Evolutionary conservation across 441 rosid species (phyloP).

Genomic region (Gossypium aridum): DNA sequence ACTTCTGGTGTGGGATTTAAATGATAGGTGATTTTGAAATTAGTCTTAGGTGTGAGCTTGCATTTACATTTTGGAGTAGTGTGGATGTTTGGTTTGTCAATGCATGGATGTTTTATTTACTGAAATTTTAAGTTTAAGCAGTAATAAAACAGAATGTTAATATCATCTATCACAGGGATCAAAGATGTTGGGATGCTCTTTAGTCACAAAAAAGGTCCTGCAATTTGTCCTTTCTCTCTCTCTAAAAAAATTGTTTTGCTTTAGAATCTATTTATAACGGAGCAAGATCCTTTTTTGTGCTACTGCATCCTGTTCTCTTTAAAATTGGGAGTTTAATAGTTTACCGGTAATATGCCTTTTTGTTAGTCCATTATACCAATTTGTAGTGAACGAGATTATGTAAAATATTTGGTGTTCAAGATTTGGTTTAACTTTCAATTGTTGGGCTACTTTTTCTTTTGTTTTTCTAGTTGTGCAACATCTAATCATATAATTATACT

Average conservation of each 20-base stretch:
- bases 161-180: conserved; percentile 1
- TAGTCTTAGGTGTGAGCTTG: neutral
- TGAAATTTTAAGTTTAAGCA: neutral
- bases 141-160: neutral
- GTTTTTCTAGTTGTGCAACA: neutral
- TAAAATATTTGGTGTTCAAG: neutral
- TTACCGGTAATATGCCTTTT: neutral
- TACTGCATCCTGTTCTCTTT: conserved; percentile 8
- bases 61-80: neutral
- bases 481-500: neutral
- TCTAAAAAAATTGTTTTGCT: neutral
- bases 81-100: neutral
- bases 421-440: conserved; percentile 9
- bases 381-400: neutral
- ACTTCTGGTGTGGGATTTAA: neutral
- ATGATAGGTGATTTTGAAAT: neutral
- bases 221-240: neutral
- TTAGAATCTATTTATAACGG: neutral
- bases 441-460: neutral
- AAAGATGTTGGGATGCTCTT: conserved; percentile 4
- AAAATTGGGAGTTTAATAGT: neutral
- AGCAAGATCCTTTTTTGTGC: neutral
- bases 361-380: neutral
- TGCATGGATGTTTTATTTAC: neutral
- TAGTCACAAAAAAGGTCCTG: neutral